phyloP scores from a whole-genome alignment of 345 rosid genomes.

The Syzygium jambos region DNA sequence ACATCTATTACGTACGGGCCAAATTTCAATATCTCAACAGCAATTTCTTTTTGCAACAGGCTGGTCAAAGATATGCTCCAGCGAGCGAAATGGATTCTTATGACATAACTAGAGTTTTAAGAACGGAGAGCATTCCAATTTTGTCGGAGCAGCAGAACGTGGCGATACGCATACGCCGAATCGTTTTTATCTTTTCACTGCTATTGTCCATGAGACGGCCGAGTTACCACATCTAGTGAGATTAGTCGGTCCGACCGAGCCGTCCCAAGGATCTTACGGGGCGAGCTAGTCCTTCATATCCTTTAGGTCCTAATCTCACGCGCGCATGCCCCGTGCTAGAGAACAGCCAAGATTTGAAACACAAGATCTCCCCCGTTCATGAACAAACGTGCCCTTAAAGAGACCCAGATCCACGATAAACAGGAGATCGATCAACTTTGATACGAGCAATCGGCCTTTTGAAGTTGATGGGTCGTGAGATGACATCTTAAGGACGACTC shows the following conservation, averaged over 20 bases:
- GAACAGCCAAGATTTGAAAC: neutral
- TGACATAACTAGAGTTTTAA: neutral
- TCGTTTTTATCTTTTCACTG: too few relatives aligned
- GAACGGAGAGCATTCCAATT: neutral
- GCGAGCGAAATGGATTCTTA: neutral
- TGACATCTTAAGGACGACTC: neutral
- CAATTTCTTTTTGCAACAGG: neutral
- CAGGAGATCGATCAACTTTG: neutral
- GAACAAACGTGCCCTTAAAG: neutral
- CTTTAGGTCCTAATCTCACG: neutral
- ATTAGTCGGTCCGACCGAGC: neutral
- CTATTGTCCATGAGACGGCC: neutral
- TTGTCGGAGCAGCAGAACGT: neutral
- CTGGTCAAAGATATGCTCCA: neutral
- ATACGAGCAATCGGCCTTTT: neutral
- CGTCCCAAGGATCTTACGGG: neutral
- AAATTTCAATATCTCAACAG: neutral
- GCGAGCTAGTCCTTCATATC: neutral
- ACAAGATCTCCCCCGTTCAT: neutral
- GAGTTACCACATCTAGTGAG: rapidly evolving
- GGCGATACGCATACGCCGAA: too few relatives aligned
- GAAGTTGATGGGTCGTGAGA: neutral
- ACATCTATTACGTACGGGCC: neutral
- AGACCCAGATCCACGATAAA: neutral
- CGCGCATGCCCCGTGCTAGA: neutral